These are phyloP conservation scores for Opeltia flavorubescens DNA, from an alignment of 495 filamentous ascomycete genomes.

Conservation along the genomic window DNA sequence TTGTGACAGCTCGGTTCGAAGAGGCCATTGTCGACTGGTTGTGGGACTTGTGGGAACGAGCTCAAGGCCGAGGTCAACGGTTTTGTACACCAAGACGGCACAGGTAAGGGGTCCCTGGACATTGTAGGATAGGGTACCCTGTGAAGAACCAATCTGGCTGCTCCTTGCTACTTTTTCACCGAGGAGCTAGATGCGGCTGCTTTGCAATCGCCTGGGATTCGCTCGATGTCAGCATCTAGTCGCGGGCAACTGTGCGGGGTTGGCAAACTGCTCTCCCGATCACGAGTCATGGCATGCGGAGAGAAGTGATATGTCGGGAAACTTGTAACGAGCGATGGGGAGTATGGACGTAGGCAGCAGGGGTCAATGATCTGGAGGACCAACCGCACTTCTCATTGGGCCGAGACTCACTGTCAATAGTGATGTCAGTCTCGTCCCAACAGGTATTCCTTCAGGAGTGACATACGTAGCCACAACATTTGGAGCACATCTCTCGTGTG, in stretches of 20 bases:
- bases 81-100: too few species aligned
- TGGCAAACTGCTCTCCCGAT: too few species aligned
- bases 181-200: not conserved
- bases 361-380: constrained; percentile 5
- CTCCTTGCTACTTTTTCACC: not conserved
- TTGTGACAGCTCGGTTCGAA: too few species aligned
- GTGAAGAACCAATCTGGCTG: not conserved
- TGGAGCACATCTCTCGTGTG: constrained; percentile 27
- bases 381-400: constrained; percentile 29
- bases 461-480: constrained; percentile 35
- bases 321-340: not conserved
- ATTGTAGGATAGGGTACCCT: not conserved
- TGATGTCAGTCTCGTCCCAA: not conserved
- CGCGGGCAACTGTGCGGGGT: not conserved
- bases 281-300: not conserved
- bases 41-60: too few species aligned
- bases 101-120: too few species aligned
- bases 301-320: not conserved
- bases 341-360: not conserved
- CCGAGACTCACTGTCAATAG: constrained; percentile 22
- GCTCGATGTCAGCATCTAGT: not conserved
- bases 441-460: not conserved
- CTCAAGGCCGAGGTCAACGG: too few species aligned
- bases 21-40: too few species aligned
- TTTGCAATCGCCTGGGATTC: not conserved